Evolutionary conservation across 345 rosid species (phyloP).

Genomic region (Sapria himalayana): DNA sequence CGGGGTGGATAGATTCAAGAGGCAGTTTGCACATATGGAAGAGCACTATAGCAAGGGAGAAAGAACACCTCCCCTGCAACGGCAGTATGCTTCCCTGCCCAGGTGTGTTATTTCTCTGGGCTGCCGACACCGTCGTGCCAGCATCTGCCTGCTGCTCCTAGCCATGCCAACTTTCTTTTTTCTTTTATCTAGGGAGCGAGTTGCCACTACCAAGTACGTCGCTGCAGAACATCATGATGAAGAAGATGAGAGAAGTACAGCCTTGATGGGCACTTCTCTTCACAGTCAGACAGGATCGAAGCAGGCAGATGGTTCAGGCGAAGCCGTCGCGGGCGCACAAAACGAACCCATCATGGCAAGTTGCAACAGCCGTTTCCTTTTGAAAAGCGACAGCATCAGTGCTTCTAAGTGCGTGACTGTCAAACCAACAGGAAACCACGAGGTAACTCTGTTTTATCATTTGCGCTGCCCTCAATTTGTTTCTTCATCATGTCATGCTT

Average conservation of each 20-base stretch:
- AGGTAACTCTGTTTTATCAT: slow-evolving; percentile 19
- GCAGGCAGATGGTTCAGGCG: slow-evolving; percentile 20
- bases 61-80: slow-evolving; percentile 53
- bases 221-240: slow-evolving; percentile 11
- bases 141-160: too few relatives aligned
- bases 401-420: slow-evolving; percentile 70
- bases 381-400: slow-evolving; percentile 93
- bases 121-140: too few relatives aligned
- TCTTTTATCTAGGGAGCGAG: slow-evolving; percentile 49
- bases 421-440: slow-evolving; percentile 19
- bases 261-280: slow-evolving; percentile 28
- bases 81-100: slow-evolving; percentile 92
- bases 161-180: background rate
- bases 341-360: slow-evolving; percentile 20
- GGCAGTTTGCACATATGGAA: slow-evolving; percentile 96
- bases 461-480: background rate
- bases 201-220: slow-evolving; percentile 46
- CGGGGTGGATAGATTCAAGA: slow-evolving; percentile 95
- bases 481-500: background rate
- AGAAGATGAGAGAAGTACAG: slow-evolving; percentile 21
- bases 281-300: slow-evolving; percentile 22
- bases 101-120: too few relatives aligned
- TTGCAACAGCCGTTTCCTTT: slow-evolving; percentile 36
- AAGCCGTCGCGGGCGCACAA: slow-evolving; percentile 8
- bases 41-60: slow-evolving; percentile 75